Conservation (phyloP, 225 moss, liverwort and hornwort species). For the Physcomitrium patens region DNA sequence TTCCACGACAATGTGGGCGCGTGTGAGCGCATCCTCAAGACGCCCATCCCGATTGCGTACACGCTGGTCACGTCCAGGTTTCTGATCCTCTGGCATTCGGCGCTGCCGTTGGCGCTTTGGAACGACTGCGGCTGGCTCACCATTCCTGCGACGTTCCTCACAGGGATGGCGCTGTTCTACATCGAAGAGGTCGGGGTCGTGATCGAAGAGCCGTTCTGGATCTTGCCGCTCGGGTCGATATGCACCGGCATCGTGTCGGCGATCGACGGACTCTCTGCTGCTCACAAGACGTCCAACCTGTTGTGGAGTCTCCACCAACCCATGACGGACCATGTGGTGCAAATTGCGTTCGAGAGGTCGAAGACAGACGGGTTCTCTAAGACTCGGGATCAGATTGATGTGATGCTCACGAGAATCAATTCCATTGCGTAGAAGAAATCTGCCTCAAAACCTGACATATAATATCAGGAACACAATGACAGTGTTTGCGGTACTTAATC, state of each 20-base stretch:
- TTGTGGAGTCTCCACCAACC: constrained; percentile 3
- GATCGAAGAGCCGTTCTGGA: constrained; percentile 36
- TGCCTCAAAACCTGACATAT: too few relatives aligned
- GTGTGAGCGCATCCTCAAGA: constrained; percentile 54
- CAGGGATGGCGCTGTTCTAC: constrained; percentile 24
- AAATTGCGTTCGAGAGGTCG: neutral
- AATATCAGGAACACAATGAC: too few relatives aligned
- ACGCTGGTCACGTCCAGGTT: constrained; percentile 63
- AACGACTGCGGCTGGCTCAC: constrained; percentile 63
- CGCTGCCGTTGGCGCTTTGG: constrained; percentile 63
- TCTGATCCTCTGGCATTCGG: constrained; percentile 61
- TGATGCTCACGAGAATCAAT: neutral
- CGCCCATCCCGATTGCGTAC: constrained; percentile 38
- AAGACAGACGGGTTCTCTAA: neutral
- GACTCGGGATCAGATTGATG: neutral
- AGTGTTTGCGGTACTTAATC: too few relatives aligned
- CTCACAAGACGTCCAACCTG: neutral
- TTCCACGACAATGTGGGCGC: constrained; percentile 56
- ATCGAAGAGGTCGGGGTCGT: constrained; percentile 40
- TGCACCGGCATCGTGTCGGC: neutral
- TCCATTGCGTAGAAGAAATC: neutral
- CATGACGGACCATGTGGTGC: neutral
- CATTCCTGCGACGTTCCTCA: constrained; percentile 44
- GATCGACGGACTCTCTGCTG: neutral
- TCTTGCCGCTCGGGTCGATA: constrained; percentile 7